These are phyloP conservation scores for Cladosporium sp. DNA, from an alignment of 2,329 filamentous ascomycete species.

Conservation along the genomic window DNA sequence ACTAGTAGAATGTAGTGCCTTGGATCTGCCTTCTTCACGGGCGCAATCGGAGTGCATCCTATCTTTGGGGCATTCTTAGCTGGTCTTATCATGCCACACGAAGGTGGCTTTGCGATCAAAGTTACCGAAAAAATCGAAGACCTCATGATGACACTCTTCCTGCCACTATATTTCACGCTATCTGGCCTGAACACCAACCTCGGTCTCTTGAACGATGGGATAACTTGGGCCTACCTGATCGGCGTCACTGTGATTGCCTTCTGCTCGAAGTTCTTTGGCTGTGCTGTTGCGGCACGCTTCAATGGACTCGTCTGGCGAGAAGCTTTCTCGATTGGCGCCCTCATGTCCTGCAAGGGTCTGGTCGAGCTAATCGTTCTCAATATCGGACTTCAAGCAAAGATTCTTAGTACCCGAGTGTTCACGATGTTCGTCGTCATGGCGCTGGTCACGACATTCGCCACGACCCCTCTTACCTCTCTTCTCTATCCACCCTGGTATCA, in stretches of 20 bases:
- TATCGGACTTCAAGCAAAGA: slow-evolving; percentile 75
- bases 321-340: slow-evolving; percentile 72
- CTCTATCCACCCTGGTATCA: slow-evolving; percentile 76
- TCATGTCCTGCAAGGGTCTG: slow-evolving; percentile 94
- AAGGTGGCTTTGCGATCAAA: slow-evolving; percentile 80
- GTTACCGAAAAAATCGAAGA: slow-evolving; percentile 89
- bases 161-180: slow-evolving; percentile 85
- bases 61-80: slow-evolving; percentile 89
- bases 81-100: slow-evolving; percentile 79
- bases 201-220: slow-evolving; percentile 70
- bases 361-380: slow-evolving; percentile 86
- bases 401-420: slow-evolving; percentile 73
- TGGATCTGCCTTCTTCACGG: slow-evolving; percentile 74
- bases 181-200: slow-evolving; percentile 82
- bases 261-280: slow-evolving; percentile 73
- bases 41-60: slow-evolving; percentile 81
- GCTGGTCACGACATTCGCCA: slow-evolving; percentile 75
- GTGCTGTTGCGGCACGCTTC: slow-evolving; percentile 66
- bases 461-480: slow-evolving; percentile 67
- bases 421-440: slow-evolving; percentile 96
- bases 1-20: slow-evolving; percentile 36
- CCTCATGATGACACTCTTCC: slow-evolving; percentile 71
- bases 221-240: slow-evolving; percentile 81
- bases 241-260: slow-evolving; percentile 76
- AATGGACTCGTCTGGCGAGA: slow-evolving; percentile 81